Conservation (phyloP, 768 basidiomycete species). For the Rhodotorula paludigena region DNA sequence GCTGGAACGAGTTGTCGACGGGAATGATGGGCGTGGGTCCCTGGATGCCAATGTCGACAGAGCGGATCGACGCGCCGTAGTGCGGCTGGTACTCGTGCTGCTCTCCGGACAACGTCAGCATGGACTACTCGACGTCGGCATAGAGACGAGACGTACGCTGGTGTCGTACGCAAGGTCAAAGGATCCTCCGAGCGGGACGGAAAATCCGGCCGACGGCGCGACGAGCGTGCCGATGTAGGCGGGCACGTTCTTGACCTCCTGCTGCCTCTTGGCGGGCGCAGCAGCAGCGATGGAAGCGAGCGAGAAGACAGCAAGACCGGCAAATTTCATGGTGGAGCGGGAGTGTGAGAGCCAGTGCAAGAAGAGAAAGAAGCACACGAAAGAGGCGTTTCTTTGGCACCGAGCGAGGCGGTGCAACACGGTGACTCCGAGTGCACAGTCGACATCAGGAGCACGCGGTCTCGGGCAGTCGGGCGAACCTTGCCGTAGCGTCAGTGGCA, state of each 20-base stretch:
- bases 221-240: neutral
- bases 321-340: neutral
- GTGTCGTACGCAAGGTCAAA: neutral
- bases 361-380: neutral
- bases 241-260: neutral
- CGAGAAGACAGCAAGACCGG: neutral
- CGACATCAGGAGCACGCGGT: too few species aligned
- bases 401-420: too few species aligned
- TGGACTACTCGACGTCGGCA: neutral
- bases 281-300: neutral
- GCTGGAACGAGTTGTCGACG: neutral
- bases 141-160: neutral
- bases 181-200: neutral
- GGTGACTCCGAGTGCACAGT: too few species aligned
- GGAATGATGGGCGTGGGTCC: neutral
- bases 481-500: too few species aligned
- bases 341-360: neutral
- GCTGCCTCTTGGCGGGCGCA: too few species aligned
- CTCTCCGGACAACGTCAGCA: neutral
- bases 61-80: neutral
- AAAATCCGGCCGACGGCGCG: neutral
- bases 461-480: too few species aligned
- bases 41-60: slow-evolving; percentile 1
- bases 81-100: neutral
- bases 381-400: neutral